Evolutionary conservation across 2,329 filamentous ascomycete genomes (phyloP), one percentile per base, ranked within the genome.

Genomic region (Dothidotthia symphoricarpi): DNA sequence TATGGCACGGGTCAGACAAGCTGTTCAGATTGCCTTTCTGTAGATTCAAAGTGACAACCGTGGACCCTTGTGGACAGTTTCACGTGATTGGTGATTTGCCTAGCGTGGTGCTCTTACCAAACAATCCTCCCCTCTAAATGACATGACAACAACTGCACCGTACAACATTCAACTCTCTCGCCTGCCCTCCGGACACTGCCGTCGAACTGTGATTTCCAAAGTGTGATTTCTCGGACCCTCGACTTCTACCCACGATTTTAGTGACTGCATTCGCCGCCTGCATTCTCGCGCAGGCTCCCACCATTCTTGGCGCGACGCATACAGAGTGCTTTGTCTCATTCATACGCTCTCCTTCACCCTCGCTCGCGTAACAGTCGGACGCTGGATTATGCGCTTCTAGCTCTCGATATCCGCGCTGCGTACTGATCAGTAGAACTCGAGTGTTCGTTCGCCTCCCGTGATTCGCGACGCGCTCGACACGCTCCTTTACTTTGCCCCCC

Each of bases 401-500:
- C 16, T 29, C 16, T 36, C 37, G 12, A 19, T 6, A 12, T 3
- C 15, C 4, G 24, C 29, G 25, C 16, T 22, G 19, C 37, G 35
- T 24, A 41, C 8, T 35, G 24, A 32, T 6, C 15, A 27, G 12
- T 24, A 35, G 24, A 36, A 15, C 16, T 27, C 14, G 14, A 24
- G 11, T 24, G 16, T 14, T 26, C 17, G 29, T 24, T 27, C 26
- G 32, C 29, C 29, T 25, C 36, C 17, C 37, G 26, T 32, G 22
- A 19, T 43, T 39, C 27, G 31, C 41, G 45, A 53, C 57, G 55
- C 51, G 53, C 49, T 44, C 34, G 29, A 25, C 31, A 37, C 36
- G 17, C 40, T 34, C 34, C 36, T 44, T 36, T 35, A 39, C 34
- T 34, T 41, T 22, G 38, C 41, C 3, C 16, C 25, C 28, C 9